Base-by-base conservation (phyloP, 164 flowering plant genomes). In the Vitis cinerea region DNA sequence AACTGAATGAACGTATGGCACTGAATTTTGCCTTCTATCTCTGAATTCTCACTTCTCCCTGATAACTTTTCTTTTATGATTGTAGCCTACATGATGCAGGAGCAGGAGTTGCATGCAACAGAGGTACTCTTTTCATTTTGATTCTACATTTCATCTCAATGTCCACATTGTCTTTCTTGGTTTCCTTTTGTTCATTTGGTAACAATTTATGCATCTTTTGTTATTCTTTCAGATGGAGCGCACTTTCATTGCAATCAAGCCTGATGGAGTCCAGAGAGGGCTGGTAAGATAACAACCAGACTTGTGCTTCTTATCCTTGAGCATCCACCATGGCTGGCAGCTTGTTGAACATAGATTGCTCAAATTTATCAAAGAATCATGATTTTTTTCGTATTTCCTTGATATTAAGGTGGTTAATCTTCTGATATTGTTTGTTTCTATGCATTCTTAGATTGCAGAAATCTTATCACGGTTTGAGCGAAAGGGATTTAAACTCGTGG, bases 231-330 rank as follows among this genome's bases (percentile, higher is more conserved):
- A 93, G 98, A 60, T 95, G 84, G 99, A 95, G 82, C 88, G 92
- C 56, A 95, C 97, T 67, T 95, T 95, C 79, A 95, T 95, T 75
- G 97, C 98, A 54, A 95, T 93, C 77, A 93, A 95, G 83, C 99
- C 98, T 57, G 99, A 95, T 82, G 99, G 99, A 79, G 98, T 95
- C 58, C 99, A 95, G 75, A 87, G 99, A 80, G 99, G 98, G 17
- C 86, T 95, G 91, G 99, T 95, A 85, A 76, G 82, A 14, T 50
- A 16, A 71, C 50, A 12, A 48, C 50, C 19, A n/a, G 8, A 16
- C 48, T 14, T 37, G 11, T 29, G 29, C 14, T 16, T 29, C 8
- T 52, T 29, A 17, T 52, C 17, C 29, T 57, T 0, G 12, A 29
- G 53, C 66, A 64, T 57, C 27, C 50, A 8, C n/a, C 30, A 56